These are phyloP conservation scores for Sugiyamaella neomexicana DNA, from an alignment of 1,139 yeast species.

Conservation along the genomic window DNA sequence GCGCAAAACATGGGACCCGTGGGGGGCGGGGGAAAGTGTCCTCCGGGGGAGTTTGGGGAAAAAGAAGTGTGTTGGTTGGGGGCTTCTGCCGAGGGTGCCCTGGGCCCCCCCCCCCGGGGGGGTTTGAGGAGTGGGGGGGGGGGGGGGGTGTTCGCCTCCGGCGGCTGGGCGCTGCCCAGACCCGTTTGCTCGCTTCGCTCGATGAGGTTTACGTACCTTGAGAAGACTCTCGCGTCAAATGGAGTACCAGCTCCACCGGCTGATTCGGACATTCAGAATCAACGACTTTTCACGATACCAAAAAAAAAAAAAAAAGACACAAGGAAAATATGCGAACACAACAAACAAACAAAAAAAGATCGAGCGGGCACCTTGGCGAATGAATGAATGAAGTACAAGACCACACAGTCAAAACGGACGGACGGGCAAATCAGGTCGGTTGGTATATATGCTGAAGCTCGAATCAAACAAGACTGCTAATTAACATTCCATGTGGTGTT, in stretches of 20 bases:
- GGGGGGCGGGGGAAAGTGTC: too few relatives aligned
- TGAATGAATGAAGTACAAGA: background rate
- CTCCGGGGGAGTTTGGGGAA: too few relatives aligned
- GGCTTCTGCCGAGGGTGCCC: too few relatives aligned
- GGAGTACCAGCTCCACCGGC: constrained; percentile 34
- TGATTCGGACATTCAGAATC: constrained; percentile 23
- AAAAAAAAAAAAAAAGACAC: constrained; percentile 1
- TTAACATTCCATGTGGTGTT: background rate
- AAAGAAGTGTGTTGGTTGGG: too few relatives aligned
- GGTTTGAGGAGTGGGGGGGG: too few relatives aligned
- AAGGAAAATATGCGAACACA: background rate
- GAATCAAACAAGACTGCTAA: background rate
- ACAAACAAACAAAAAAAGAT: background rate
- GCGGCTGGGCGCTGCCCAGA: constrained; percentile 14
- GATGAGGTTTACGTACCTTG: constrained; percentile 21
- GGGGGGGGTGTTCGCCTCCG: constrained; percentile 13
- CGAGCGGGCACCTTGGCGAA: background rate
- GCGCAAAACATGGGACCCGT: too few relatives aligned
- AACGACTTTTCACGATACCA: background rate
- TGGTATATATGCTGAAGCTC: background rate
- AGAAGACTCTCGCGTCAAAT: constrained; percentile 28
- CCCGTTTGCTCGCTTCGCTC: constrained; percentile 1
- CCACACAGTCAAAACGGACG: background rate
- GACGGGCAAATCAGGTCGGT: background rate
- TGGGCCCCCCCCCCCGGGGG: too few relatives aligned